Percentiles rank a stretch among this genome's conserved stretches.
Evolutionary conservation across 768 basidiomycete genomes (phyloP).

Genomic region (Cyathus striatus): DNA sequence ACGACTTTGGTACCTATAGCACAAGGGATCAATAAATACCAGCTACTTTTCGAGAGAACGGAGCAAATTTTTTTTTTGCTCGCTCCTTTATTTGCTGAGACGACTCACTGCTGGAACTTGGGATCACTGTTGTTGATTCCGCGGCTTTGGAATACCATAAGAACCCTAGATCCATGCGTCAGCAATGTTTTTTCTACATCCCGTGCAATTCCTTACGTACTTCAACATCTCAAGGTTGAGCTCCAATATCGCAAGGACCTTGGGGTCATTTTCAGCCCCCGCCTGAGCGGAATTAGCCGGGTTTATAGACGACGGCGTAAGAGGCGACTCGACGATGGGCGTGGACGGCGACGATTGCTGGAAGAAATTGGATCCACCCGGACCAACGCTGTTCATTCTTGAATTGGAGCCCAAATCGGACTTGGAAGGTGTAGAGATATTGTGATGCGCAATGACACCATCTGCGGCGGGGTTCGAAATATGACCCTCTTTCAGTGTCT

Average conservation of each 20-base stretch:
- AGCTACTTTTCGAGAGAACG: too few species aligned
- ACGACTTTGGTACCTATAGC: constrained; percentile 50
- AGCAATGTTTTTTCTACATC: neutral
- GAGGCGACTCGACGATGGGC: constrained; percentile 12
- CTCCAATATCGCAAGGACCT: constrained; percentile 58
- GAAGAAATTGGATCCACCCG: constrained; percentile 7
- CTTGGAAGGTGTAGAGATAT: too few species aligned
- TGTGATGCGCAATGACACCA: too few species aligned
- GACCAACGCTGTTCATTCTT: too few species aligned
- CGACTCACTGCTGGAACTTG: constrained; percentile 55
- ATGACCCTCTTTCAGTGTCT: constrained; percentile 5
- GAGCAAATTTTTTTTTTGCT: constrained; percentile 12
- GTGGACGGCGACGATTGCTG: constrained; percentile 12
- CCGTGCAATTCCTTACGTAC: constrained; percentile 24
- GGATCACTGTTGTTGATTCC: constrained; percentile 41
- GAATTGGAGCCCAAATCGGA: too few species aligned
- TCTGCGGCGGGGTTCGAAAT: constrained; percentile 7
- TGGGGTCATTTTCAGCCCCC: constrained; percentile 37
- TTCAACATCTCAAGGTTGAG: constrained; percentile 67
- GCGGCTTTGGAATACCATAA: constrained; percentile 55
- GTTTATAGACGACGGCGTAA: too few species aligned
- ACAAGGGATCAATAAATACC: too few species aligned
- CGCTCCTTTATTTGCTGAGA: constrained; percentile 4
- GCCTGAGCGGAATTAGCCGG: too few species aligned
- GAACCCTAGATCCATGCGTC: constrained; percentile 38